Evolutionary conservation across 441 rosid species (phyloP).

Genomic region (Erysimum pusillum): DNA sequence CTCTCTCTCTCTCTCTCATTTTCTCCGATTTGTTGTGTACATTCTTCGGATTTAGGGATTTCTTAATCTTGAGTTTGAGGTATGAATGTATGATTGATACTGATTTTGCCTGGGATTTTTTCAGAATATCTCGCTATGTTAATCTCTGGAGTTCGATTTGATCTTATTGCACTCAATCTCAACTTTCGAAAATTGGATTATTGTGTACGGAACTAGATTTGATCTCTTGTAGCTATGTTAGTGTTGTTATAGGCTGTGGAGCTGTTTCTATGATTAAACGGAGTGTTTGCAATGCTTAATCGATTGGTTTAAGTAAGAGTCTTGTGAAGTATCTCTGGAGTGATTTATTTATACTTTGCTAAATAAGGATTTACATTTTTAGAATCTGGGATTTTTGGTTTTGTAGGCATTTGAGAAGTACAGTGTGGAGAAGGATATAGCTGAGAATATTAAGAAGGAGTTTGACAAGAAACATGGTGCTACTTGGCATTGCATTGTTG

Average conservation of each 20-base stretch:
- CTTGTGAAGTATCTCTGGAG: neutral
- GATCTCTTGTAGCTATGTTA: constrained; percentile 6
- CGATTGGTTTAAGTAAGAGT: constrained; percentile 1
- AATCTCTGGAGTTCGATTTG: constrained; percentile 16
- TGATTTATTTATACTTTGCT: neutral
- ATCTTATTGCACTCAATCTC: neutral
- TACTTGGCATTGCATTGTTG: constrained; percentile 99
- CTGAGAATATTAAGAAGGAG: constrained; percentile 97
- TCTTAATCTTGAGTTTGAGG: constrained; percentile 26
- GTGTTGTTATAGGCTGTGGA: neutral
- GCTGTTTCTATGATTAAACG: neutral
- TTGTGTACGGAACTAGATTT: constrained; percentile 34
- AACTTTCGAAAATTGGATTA: neutral
- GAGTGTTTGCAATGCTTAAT: neutral
- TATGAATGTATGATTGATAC: neutral
- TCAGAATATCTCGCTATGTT: too few species aligned
- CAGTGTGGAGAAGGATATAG: constrained; percentile 94
- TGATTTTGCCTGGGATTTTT: neutral
- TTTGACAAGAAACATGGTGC: constrained; percentile 94
- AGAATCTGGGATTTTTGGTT: constrained; percentile 12
- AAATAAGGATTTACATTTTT: neutral
- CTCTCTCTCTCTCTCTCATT: neutral
- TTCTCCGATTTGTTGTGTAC: neutral
- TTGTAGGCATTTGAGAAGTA: constrained; percentile 84
- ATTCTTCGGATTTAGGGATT: constrained; percentile 25